A percentile compares a stretch with the other conserved stretches of the same genome.
phyloP scores from a whole-genome alignment of 2,329 filamentous ascomycete species.

The Ophiostoma tasmaniense region DNA sequence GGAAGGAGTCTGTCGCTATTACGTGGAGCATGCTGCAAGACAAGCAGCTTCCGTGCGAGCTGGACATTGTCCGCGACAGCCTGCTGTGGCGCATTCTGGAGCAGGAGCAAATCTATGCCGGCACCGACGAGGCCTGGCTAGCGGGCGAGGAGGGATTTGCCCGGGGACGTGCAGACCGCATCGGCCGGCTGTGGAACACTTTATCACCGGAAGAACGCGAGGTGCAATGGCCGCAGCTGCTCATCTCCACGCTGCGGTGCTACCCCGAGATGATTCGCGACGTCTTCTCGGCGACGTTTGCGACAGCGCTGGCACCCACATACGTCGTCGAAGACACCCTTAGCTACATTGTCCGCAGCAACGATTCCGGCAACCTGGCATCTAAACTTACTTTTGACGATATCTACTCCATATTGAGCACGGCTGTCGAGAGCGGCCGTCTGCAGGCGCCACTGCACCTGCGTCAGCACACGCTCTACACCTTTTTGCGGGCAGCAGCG shows the following conservation, averaged over 20 bases:
- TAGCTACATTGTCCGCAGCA: slow-evolving; percentile 23
- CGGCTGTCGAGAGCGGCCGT: slow-evolving; percentile 14
- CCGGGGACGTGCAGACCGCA: slow-evolving; percentile 21
- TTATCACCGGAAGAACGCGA: slow-evolving; percentile 24
- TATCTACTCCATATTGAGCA: slow-evolving; percentile 5
- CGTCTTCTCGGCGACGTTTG: slow-evolving; percentile 33
- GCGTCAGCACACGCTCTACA: slow-evolving; percentile 31
- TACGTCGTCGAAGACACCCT: slow-evolving; percentile 34
- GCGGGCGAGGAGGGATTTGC: not conserved
- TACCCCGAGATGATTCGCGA: slow-evolving; percentile 27
- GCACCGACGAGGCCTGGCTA: not conserved
- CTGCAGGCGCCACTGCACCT: slow-evolving; percentile 26
- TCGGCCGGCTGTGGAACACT: slow-evolving; percentile 30
- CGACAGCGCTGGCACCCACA: slow-evolving; percentile 28
- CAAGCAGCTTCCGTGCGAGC: slow-evolving; percentile 7
- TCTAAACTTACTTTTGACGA: not conserved
- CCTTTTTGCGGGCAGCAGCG: slow-evolving; percentile 14
- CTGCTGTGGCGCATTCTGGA: slow-evolving; percentile 11
- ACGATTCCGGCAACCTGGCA: slow-evolving; percentile 17
- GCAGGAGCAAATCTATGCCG: slow-evolving; percentile 18
- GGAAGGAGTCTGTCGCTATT: slow-evolving; percentile 17
- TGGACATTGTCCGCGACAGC: not conserved
- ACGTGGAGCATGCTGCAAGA: slow-evolving; percentile 17
- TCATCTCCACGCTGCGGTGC: slow-evolving; percentile 31
- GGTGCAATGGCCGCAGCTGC: slow-evolving; percentile 28